Percentiles rank a stretch among this genome's conserved stretches.
phyloP scores from a whole-genome alignment of 2,329 filamentous ascomycete genomes.

The Talaromyces amestolkiae region DNA sequence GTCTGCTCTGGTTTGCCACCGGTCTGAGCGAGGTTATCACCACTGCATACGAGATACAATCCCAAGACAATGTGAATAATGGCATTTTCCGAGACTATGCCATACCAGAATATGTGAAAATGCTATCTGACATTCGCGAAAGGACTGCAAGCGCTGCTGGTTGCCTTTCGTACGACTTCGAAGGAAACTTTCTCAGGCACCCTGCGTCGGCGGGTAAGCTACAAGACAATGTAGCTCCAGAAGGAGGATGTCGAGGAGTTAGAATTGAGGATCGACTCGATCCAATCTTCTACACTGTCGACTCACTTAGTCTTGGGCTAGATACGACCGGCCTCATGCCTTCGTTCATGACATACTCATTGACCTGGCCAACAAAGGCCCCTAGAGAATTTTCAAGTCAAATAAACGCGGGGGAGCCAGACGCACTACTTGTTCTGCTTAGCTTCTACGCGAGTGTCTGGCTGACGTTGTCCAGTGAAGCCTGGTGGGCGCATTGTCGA shows the following conservation, averaged over 20 bases:
- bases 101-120: constrained; percentile 4
- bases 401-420: background rate
- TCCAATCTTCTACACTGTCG: constrained; percentile 2
- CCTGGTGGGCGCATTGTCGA: constrained; percentile 5
- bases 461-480: background rate
- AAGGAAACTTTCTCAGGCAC: background rate
- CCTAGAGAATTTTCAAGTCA: background rate
- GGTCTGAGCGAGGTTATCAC: constrained; percentile 2
- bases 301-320: background rate
- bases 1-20: constrained; percentile 6
- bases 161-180: constrained; percentile 1
- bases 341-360: constrained; percentile 5
- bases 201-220: too few relatives aligned
- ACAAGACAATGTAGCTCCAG: too few relatives aligned
- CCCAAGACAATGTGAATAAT: background rate
- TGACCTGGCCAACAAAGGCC: constrained; percentile 3
- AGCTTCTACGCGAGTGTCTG: constrained; percentile 9
- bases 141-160: background rate
- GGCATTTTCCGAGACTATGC: background rate
- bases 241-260: background rate
- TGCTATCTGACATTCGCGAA: background rate
- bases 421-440: background rate
- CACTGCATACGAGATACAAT: background rate
- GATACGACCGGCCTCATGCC: constrained; percentile 1
- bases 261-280: background rate